Base-by-base conservation (phyloP, 2,329 filamentous ascomycete genomes). In the Microdochium trichocladiopsis region DNA sequence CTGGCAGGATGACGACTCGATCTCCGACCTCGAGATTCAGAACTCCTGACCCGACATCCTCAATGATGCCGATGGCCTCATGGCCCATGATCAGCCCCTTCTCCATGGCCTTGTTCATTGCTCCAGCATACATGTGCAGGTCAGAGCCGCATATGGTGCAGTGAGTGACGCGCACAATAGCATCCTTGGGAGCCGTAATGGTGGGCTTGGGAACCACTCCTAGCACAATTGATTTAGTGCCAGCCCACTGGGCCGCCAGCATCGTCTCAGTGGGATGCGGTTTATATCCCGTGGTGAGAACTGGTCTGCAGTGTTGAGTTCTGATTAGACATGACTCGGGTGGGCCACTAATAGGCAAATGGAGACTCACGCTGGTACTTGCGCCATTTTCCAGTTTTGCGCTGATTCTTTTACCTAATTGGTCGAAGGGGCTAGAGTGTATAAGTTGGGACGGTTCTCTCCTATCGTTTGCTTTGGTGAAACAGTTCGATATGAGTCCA, bases 121-220 rank as follows among this genome's bases (percentile, higher is more conserved):
- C 61, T 28, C 64, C 65, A 16, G 56, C 58, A 50, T 66, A 66
- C 37, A 68, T 59, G 48, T 68, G 64, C 3, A 68, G 56, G 49
- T 68, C 64, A 1, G 64, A 63, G 25, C 66, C 63, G 50, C 63
- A 66, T 50, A 68, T 67, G 12, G 60, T 61, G 49, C 59, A 62
- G 52, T 67, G 65, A 0, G 66, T 68, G 43, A 68, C 57, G 48
- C 59, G 60, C 9, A 68, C 60, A 25, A 68, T 67, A n/a, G 49
- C 66, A 53, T 68, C 66, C 52, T 56, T 56, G 2, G 60, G 59
- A 12, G 62, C 65, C 8, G 65, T 67, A 52, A 67, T 58, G 48
- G 52, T 61, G 3, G 66, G 65, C 51, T 63, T 68, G 56, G 62
- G 67, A 51, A 67, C 56, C 53, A 8, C 33, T 11, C 33, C 33